Conservation (phyloP, 2,329 filamentous ascomycete species). For the Bipolaris sorokiniana region DNA sequence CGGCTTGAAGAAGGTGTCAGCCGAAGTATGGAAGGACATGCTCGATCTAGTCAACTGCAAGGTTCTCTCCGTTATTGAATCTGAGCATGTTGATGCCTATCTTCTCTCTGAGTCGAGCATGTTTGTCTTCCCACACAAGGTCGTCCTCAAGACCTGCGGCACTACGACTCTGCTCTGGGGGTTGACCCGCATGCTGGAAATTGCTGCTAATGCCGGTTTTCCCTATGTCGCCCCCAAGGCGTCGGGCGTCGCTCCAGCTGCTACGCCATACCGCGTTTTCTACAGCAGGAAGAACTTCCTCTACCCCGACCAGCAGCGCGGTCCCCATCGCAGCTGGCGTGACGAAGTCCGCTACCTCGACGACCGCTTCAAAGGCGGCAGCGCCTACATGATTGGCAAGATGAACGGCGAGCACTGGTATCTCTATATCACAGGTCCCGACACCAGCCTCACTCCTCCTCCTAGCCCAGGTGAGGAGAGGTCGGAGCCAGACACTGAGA, state of each 20-base stretch:
- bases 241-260: slow-evolving; percentile 73
- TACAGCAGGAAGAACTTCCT: slow-evolving; percentile 99
- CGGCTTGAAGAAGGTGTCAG: slow-evolving; percentile 84
- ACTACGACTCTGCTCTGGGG: slow-evolving; percentile 93
- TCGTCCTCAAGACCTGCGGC: slow-evolving; percentile 97
- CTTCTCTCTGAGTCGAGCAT: slow-evolving; percentile 98
- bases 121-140: slow-evolving; percentile 99
- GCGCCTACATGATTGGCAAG: slow-evolving; percentile 99
- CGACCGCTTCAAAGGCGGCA: slow-evolving; percentile 87
- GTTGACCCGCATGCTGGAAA: slow-evolving; percentile 87
- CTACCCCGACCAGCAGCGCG: slow-evolving; percentile 91
- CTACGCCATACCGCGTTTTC: slow-evolving; percentile 93
- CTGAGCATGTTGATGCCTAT: slow-evolving; percentile 94
- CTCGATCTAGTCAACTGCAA: slow-evolving; percentile 98
- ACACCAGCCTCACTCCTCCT: slow-evolving; percentile 79
- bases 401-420: slow-evolving; percentile 99
- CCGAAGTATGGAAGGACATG: slow-evolving; percentile 93
- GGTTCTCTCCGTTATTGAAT: slow-evolving; percentile 91
- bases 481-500: slow-evolving; percentile 60
- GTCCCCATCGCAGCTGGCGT: slow-evolving; percentile 96
- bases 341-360: slow-evolving; percentile 94
- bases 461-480: slow-evolving; percentile 67
- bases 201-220: slow-evolving; percentile 92
- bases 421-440: slow-evolving; percentile 90
- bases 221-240: slow-evolving; percentile 74